Evolutionary conservation across 106 monocot species (phyloP), one percentile per base, ranked within the genome.

Genomic region (Allium fistulosum): DNA sequence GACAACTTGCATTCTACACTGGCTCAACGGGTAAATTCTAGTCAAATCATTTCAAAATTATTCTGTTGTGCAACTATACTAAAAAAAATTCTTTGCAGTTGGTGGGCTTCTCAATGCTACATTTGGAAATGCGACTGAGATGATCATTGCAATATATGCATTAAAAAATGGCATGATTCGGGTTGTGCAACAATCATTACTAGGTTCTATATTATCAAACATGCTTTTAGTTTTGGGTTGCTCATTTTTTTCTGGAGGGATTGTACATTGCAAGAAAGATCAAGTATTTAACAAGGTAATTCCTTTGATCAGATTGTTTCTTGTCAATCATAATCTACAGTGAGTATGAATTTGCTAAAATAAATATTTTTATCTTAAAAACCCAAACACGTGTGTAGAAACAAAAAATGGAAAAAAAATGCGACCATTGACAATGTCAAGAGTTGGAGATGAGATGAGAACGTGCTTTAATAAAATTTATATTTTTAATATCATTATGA

Each of bases 51-150:
- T 45, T 57, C 62, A 26, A 1, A 4, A 22, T 26, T 22, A 37
- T 46, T 49, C 69, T 52, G 60, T 46, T 71, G 8, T 11, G 58
- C 49, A 45, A 46, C 48, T 12, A 27, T 66, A 61, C 17, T 68
- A 58, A 18, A 22, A 55, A 8, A 59, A 7, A 61, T 13, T 81
- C 69, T 11, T 14, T 83, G 77, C 86, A 92, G 96, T 97, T 79
- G 96, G 96, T 8, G 96, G 96, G 13, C 88, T 97, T 46, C 63
- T 97, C 72, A 97, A 97, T 82, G 96, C 96, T 62, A 97, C 96
- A 60, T 97, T 97, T 84, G 96, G 96, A 51, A 97, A 97, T 86
- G 96, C 96, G 6, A 97, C 96, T 10, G 96, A 97, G 65, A 97
- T 97, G 96, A 97, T 97, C 67, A 97, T 97, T 67, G 92, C 96